phyloP scores from a whole-genome alignment of 257 asterid species.

The Solanum sejunctum region DNA sequence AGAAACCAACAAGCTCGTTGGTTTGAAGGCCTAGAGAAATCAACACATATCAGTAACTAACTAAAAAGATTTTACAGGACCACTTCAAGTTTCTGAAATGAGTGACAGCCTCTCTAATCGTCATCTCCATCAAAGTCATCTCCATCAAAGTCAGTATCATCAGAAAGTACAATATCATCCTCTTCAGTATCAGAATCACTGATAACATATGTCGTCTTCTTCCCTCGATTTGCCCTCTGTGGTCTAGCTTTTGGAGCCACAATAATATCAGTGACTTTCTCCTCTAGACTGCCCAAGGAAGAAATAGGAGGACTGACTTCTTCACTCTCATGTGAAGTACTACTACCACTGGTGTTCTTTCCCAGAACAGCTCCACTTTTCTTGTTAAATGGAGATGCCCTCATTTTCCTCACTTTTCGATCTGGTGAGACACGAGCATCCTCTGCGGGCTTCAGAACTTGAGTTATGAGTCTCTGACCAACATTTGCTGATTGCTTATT shows the following conservation, averaged over 20 bases:
- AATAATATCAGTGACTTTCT: neutral
- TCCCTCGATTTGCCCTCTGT: conserved; percentile 32
- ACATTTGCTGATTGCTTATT: conserved; percentile 21
- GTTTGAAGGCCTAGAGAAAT: neutral
- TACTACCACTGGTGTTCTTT: conserved; percentile 12
- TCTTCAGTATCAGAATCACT: conserved; percentile 61
- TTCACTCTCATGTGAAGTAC: conserved; percentile 10
- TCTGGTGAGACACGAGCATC: conserved; percentile 43
- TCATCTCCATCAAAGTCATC: conserved; percentile 42
- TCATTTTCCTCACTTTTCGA: conserved; percentile 71
- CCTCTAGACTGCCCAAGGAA: conserved; percentile 27
- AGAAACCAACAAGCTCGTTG: neutral
- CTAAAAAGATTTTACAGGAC: neutral
- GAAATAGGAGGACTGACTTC: conserved; percentile 31
- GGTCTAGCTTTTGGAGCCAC: conserved; percentile 45
- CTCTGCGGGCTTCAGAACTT: conserved; percentile 44
- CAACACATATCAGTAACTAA: neutral
- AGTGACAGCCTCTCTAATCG: neutral
- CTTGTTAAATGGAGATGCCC: conserved; percentile 89
- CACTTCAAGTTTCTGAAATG: neutral
- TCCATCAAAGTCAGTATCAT: conserved; percentile 33
- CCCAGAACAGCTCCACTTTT: conserved; percentile 68
- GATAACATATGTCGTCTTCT: conserved; percentile 29
- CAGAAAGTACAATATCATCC: conserved; percentile 17
- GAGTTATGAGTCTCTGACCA: conserved; percentile 68